Conservation (phyloP, 257 asterid species). For the Solanum piurae region DNA sequence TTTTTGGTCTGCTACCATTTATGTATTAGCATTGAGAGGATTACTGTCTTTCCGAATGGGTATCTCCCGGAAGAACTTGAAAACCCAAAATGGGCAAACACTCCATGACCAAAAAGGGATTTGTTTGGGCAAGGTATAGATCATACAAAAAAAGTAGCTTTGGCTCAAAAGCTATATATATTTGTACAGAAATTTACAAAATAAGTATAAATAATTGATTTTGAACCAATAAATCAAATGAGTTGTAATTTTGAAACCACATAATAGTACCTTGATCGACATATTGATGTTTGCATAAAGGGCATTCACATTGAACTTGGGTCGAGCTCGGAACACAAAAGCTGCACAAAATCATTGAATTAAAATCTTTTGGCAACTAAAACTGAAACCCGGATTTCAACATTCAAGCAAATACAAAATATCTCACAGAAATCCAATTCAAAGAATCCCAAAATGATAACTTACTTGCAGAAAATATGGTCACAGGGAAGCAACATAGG, state of each 20-base stretch:
- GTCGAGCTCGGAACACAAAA: constrained; percentile 27
- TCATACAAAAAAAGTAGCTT: background rate
- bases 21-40: background rate
- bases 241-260: background rate
- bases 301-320: constrained; percentile 40
- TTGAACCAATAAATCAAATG: background rate
- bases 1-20: background rate
- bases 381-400: background rate
- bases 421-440: background rate
- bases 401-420: background rate
- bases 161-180: background rate
- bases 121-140: background rate
- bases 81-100: background rate
- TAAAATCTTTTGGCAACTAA: background rate
- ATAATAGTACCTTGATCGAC: constrained; percentile 31
- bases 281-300: constrained; percentile 46
- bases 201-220: background rate
- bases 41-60: background rate
- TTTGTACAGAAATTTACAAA: background rate
- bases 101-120: background rate
- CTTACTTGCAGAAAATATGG: constrained; percentile 88
- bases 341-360: constrained; percentile 23
- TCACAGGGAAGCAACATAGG: constrained; percentile 81
- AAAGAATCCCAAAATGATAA: background rate
- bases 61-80: background rate